These are phyloP conservation scores for Ramularia collo-cygni DNA, from an alignment of 2,329 filamentous ascomycete species.

Conservation along the genomic window DNA sequence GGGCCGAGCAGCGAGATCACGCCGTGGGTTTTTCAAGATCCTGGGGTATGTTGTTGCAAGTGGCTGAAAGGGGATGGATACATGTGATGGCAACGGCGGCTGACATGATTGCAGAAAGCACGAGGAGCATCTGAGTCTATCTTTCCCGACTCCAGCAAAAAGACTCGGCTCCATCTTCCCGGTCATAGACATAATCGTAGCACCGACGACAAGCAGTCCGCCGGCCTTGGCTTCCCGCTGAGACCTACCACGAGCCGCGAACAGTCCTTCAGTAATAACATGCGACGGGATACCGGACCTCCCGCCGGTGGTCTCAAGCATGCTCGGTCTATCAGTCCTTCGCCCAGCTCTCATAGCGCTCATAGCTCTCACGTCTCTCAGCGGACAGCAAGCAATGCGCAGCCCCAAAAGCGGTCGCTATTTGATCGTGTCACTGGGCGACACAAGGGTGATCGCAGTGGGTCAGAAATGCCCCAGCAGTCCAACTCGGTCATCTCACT, in stretches of 20 bases:
- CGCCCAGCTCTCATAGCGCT: slow-evolving; percentile 64
- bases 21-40: slow-evolving; percentile 82
- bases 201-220: slow-evolving; percentile 49
- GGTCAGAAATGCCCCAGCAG: slow-evolving; percentile 31
- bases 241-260: slow-evolving; percentile 71
- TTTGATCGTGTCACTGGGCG: slow-evolving; percentile 48
- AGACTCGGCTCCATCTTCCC: slow-evolving; percentile 57
- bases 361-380: slow-evolving; percentile 45
- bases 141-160: slow-evolving; percentile 26
- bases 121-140: slow-evolving; percentile 25
- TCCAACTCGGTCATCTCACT: slow-evolving; percentile 35
- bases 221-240: slow-evolving; percentile 46
- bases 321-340: slow-evolving; percentile 70
- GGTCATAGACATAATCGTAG: slow-evolving; percentile 63
- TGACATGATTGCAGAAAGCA: slow-evolving; percentile 17
- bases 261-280: slow-evolving; percentile 52
- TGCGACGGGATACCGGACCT: slow-evolving; percentile 44
- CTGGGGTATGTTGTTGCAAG: slow-evolving; percentile 20
- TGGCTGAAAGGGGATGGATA: background rate
- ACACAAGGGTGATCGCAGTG: slow-evolving; percentile 38
- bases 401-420: slow-evolving; percentile 43
- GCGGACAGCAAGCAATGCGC: slow-evolving; percentile 48
- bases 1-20: slow-evolving; percentile 71
- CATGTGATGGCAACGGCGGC: slow-evolving; percentile 3
- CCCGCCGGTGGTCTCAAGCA: slow-evolving; percentile 44